A percentile compares a stretch with the other conserved stretches of the same genome.
Conservation (phyloP, 257 asterid species). For the Catharanthus roseus region DNA sequence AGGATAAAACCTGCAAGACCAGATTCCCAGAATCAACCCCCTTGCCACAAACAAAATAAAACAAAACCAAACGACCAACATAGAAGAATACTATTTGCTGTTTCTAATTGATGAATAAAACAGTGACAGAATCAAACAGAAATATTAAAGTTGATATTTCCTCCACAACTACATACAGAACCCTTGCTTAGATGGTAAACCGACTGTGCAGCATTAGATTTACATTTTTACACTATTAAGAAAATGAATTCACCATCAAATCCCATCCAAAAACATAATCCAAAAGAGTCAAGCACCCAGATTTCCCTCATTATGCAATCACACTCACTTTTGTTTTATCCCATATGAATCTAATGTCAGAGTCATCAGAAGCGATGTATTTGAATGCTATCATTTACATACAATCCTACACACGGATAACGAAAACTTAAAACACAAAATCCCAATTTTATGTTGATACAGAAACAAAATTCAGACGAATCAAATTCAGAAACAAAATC, state of each 20-base stretch:
- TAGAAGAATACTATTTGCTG: background rate
- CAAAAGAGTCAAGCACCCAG: background rate
- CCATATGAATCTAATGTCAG: background rate
- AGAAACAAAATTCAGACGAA: too few relatives aligned
- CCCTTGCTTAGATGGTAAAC: background rate
- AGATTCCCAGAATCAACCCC: background rate
- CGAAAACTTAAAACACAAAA: background rate
- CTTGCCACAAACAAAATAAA: background rate
- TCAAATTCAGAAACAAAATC: background rate
- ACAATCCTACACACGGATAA: background rate
- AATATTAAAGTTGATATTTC: background rate
- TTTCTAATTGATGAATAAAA: background rate
- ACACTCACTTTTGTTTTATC: background rate
- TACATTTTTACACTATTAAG: background rate
- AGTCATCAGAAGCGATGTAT: background rate
- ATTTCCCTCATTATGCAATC: background rate
- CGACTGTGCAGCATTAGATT: background rate
- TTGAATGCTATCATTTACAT: background rate
- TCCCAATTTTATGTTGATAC: background rate
- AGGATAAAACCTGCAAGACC: constrained; percentile 47
- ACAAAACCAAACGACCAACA: background rate
- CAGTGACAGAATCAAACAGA: background rate
- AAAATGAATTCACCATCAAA: background rate
- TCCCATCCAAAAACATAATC: background rate
- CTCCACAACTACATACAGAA: too few relatives aligned